phyloP scores from a whole-genome alignment of 768 basidiomycete genomes.

The Austroboletus festivus region DNA sequence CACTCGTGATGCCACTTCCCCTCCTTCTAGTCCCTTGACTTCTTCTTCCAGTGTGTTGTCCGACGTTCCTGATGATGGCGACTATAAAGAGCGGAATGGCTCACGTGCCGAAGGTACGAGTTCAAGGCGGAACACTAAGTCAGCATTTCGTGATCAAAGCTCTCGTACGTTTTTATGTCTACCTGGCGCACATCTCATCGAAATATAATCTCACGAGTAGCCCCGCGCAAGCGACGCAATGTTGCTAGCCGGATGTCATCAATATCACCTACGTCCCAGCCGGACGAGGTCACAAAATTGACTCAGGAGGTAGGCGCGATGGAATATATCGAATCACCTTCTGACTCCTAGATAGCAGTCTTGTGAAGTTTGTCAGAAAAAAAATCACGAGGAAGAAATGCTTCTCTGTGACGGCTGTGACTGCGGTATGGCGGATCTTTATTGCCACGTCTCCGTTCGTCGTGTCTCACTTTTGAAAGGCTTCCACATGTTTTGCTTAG shows the following conservation, averaged over 20 bases:
- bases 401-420: slow-evolving; percentile 88
- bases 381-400: slow-evolving; percentile 88
- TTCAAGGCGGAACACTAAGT: slow-evolving; percentile 52
- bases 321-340: slow-evolving; percentile 4
- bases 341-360: slow-evolving; percentile 52
- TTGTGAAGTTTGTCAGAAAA: slow-evolving; percentile 92
- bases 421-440: slow-evolving; percentile 47
- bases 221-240: slow-evolving; percentile 33
- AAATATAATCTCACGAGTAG: slow-evolving; percentile 21
- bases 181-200: slow-evolving; percentile 4
- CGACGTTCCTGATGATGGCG: slow-evolving; percentile 76
- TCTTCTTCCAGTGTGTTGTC: slow-evolving; percentile 74
- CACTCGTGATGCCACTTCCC: slow-evolving; percentile 47
- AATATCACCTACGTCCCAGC: slow-evolving; percentile 21
- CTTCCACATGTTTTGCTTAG: slow-evolving; percentile 96
- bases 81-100: slow-evolving; percentile 53
- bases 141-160: slow-evolving; percentile 49
- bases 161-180: slow-evolving; percentile 31
- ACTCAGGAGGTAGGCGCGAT: slow-evolving; percentile 50
- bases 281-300: slow-evolving; percentile 39
- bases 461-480: slow-evolving; percentile 45
- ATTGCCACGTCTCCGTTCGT: slow-evolving; percentile 6
- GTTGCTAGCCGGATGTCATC: slow-evolving; percentile 21
- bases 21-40: slow-evolving; percentile 74
- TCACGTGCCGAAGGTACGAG: slow-evolving; percentile 37